Evolutionary conservation across 2,329 filamentous ascomycete species (phyloP).

Genomic region (Cladosporium cucumerinum): DNA sequence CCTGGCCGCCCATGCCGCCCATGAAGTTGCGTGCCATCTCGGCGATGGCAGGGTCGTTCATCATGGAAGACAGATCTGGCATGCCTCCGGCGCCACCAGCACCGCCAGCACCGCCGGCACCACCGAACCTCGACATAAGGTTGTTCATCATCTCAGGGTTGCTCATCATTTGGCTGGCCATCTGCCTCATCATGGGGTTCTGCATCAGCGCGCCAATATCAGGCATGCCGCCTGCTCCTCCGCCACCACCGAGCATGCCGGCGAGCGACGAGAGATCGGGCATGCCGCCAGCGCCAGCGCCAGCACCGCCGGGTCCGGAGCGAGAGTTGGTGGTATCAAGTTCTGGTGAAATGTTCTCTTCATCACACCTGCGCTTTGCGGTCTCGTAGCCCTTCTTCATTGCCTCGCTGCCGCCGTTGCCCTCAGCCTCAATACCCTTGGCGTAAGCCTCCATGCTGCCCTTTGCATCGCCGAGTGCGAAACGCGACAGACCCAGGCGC

Average conservation of each 20-base stretch:
- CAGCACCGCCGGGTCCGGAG: conserved; percentile 3
- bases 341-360: conserved; percentile 54
- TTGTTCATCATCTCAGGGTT: conserved; percentile 91
- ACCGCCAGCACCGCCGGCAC: conserved; percentile 39
- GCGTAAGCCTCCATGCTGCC: conserved; percentile 93
- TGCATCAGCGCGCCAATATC: conserved; percentile 85
- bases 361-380: conserved; percentile 79
- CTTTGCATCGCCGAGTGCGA: conserved; percentile 84
- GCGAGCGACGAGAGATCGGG: conserved; percentile 41
- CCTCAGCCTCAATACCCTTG: conserved; percentile 89
- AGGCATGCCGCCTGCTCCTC: conserved; percentile 75
- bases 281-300: conserved; percentile 40
- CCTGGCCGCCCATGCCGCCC: conserved; percentile 53
- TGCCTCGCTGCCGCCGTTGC: conserved; percentile 87
- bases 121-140: conserved; percentile 83
- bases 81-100: conserved; percentile 66
- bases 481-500: conserved; percentile 83
- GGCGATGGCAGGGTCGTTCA: conserved; percentile 88
- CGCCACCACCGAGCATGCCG: conserved; percentile 55
- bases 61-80: conserved; percentile 80
- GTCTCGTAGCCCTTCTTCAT: conserved; percentile 98
- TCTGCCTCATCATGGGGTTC: conserved; percentile 97
- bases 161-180: conserved; percentile 96
- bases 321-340: not conserved
- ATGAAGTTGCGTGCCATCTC: conserved; percentile 79